A percentile compares a stretch with the other conserved stretches of the same genome.
These are phyloP conservation scores for Solanum stenotomum DNA, from an alignment of 257 asterid species.

Conservation along the genomic window DNA sequence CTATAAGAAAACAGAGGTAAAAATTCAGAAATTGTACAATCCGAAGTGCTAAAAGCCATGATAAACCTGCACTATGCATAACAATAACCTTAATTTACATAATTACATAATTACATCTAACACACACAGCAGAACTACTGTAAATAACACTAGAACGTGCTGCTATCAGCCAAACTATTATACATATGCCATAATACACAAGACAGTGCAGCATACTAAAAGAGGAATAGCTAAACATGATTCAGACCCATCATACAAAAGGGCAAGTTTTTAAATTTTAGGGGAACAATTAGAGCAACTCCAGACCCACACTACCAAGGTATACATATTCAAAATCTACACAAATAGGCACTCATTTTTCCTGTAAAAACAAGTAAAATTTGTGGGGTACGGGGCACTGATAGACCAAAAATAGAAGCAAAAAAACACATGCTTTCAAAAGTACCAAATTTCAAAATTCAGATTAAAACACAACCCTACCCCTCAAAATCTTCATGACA, in stretches of 20 bases:
- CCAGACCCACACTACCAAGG: conserved; percentile 1
- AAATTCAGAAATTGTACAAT: background rate
- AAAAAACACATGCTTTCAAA: background rate
- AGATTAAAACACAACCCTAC: background rate
- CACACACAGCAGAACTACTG: background rate
- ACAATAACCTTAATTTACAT: background rate
- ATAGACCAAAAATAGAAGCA: background rate
- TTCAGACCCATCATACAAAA: background rate
- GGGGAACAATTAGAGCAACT: background rate
- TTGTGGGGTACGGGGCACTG: background rate
- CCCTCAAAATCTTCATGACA: background rate
- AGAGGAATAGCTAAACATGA: background rate
- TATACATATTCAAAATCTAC: background rate
- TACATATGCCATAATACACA: background rate
- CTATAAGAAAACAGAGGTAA: conserved; percentile 24
- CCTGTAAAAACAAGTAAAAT: background rate
- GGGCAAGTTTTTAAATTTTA: background rate
- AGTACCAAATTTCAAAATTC: background rate
- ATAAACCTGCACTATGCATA: background rate
- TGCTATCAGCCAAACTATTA: background rate
- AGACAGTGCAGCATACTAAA: background rate
- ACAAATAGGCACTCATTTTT: background rate
- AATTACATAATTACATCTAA: background rate
- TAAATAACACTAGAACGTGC: background rate
- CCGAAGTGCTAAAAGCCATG: background rate